Evolutionary conservation across 768 basidiomycete genomes (phyloP).

Genomic region (Leccinum imitatum): DNA sequence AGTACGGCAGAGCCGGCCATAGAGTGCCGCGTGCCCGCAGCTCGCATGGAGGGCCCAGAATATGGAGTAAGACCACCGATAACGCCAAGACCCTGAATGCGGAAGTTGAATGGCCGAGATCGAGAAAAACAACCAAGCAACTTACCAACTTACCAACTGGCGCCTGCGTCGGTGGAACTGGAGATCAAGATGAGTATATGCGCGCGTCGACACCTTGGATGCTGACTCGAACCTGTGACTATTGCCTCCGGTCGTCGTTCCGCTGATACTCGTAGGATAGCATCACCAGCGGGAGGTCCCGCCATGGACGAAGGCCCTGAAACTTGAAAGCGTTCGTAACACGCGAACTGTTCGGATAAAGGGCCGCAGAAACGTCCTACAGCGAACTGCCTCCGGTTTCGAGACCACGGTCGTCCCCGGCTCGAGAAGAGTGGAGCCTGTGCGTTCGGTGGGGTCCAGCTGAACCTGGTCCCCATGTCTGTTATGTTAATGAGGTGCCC

Average conservation of each 20-base stretch:
- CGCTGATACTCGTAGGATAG: constrained; percentile 55
- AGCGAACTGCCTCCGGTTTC: constrained; percentile 21
- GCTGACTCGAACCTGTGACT: constrained; percentile 24
- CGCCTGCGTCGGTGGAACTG: constrained; percentile 43
- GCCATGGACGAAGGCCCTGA: constrained; percentile 66
- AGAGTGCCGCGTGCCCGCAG: constrained; percentile 22
- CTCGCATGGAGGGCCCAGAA: constrained; percentile 26
- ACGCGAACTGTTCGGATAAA: constrained; percentile 38
- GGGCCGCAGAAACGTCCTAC: constrained; percentile 54
- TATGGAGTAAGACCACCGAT: constrained; percentile 49
- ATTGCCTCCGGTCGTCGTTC: constrained; percentile 23
- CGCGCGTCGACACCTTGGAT: background rate
- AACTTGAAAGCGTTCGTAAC: constrained; percentile 45
- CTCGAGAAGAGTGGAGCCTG: constrained; percentile 62
- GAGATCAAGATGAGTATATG: constrained; percentile 6
- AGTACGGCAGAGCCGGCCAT: constrained; percentile 20
- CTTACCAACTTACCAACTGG: constrained; percentile 39
- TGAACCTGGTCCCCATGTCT: constrained; percentile 59
- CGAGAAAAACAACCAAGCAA: background rate
- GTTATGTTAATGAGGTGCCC: constrained; percentile 43
- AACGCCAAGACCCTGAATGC: constrained; percentile 42
- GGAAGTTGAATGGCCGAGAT: constrained; percentile 9
- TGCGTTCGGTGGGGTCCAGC: constrained; percentile 64
- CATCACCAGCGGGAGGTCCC: constrained; percentile 72
- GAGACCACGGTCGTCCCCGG: constrained; percentile 54